A percentile compares a stretch with the other conserved stretches of the same genome.
Conservation (phyloP, 2,329 filamentous ascomycete species). For the Aspergillus ibericus region DNA sequence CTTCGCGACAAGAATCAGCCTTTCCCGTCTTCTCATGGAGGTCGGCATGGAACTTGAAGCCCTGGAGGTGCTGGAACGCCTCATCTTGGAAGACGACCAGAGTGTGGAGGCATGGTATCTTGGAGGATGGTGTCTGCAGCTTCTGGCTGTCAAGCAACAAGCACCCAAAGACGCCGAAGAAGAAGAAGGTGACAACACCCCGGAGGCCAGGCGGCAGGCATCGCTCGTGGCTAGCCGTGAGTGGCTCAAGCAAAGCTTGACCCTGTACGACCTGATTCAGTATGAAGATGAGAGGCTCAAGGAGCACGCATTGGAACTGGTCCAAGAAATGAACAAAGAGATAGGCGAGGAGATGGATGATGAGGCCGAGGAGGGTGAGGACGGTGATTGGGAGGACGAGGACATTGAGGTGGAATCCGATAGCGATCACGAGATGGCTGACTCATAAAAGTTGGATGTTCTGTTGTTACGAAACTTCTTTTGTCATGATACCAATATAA, state of each 20-base stretch:
- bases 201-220: constrained; percentile 57
- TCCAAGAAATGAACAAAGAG: constrained; percentile 59
- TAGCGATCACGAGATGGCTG: constrained; percentile 57
- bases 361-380: constrained; percentile 58
- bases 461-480: constrained; percentile 22
- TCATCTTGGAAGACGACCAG: constrained; percentile 85
- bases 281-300: constrained; percentile 62
- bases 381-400: constrained; percentile 53
- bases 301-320: constrained; percentile 46
- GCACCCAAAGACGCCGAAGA: constrained; percentile 37
- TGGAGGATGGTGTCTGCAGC: constrained; percentile 87
- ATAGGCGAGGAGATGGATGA: constrained; percentile 61
- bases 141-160: constrained; percentile 56
- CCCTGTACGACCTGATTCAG: constrained; percentile 73
- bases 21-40: constrained; percentile 85
- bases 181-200: constrained; percentile 34
- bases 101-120: constrained; percentile 98
- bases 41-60: constrained; percentile 82
- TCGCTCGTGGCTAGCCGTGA: constrained; percentile 73
- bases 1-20: constrained; percentile 79
- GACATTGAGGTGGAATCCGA: constrained; percentile 57
- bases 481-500: constrained; percentile 36
- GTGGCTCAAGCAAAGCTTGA: constrained; percentile 79
- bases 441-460: constrained; percentile 39
- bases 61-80: constrained; percentile 76